Base-by-base conservation (phyloP, 768 basidiomycete species). In the Cubamyces sp. region DNA sequence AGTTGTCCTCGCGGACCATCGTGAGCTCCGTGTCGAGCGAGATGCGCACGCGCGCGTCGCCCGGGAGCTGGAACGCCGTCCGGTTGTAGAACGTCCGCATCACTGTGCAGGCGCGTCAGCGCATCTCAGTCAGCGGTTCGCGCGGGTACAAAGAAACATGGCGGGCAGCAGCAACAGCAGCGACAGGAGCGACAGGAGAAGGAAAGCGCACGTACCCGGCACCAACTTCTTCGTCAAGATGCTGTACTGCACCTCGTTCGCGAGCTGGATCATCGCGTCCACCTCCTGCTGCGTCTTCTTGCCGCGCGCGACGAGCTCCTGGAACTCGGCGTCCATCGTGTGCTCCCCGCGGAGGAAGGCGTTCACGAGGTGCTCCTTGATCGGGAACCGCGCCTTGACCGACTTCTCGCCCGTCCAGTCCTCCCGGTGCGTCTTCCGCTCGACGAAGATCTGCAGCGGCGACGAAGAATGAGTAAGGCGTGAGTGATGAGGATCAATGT, bases 361-460 rank as follows among this genome's bases (percentile, higher is more conserved):
- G 71, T 98, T 96, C 67, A 98, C 88, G 48, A 91, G 85, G 64
- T 94, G 87, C 72, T 98, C 96, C 72, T 96, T 95, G 74, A 99
- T 88, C 3, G 92, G 87, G 78, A 98, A 98, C 12, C 96, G 91
- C 15, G 95, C 92, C 76, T 98, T 99, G 72, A 98, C 96, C 11
- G 93, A 95, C 75, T 98, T 98, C 75, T 99, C 96, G 37, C 97
- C 97, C 0, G 96, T 98, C 97, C 97, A 99, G 71, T 99, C 97
- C 75, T 99, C 97, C 57, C 95, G 86, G 73, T 99, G 91, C 0
- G 91, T 94, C 75, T 94, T 94, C 43, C 91, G 89, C 75, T 94
- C 91, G 19, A 94, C 88, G 66, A 91, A 94, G 41, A 94, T 91
- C 88, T 92, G 68, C 7, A 14, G 5, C 3, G 3, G 43, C 6